A percentile compares a stretch with the other conserved stretches of the same genome.
Evolutionary conservation across 1,284 basidiomycete genomes (phyloP).

Genomic region (Takashimella koratensis): DNA sequence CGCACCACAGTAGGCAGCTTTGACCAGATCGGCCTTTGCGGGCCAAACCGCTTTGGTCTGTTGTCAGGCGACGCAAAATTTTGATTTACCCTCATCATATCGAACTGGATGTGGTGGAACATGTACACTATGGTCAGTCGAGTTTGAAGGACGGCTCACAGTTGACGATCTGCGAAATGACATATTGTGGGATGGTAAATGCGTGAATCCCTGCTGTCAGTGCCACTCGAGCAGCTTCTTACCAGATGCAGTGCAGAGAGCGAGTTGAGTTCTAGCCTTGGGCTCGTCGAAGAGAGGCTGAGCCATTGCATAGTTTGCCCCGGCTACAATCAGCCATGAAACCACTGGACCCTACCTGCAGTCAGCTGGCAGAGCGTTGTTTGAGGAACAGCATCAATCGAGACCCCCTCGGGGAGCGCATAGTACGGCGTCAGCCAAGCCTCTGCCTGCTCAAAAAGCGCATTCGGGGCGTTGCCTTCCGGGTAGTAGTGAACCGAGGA

Average conservation of each 20-base stretch:
- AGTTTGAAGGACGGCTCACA: conserved; percentile 15
- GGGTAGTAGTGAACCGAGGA: conserved; percentile 34
- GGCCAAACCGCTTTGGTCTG: conserved; percentile 21
- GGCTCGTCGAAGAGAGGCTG: conserved; percentile 21
- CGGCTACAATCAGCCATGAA: conserved; percentile 17
- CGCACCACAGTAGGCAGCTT: not conserved
- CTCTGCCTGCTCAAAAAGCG: conserved; percentile 22
- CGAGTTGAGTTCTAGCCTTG: conserved; percentile 26
- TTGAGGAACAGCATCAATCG: conserved; percentile 20
- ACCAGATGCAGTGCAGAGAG: conserved; percentile 35
- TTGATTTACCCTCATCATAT: conserved; percentile 19
- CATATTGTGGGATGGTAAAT: conserved; percentile 42
- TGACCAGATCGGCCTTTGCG: conserved; percentile 11
- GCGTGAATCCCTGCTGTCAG: conserved; percentile 43
- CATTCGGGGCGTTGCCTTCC: conserved; percentile 15
- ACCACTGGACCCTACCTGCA: conserved; percentile 21
- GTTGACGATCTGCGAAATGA: conserved; percentile 34
- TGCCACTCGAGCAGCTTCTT: conserved; percentile 7
- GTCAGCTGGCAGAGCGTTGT: conserved; percentile 37
- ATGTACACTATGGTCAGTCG: conserved; percentile 24
- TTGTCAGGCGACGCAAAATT: not conserved
- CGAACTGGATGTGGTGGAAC: conserved; percentile 29
- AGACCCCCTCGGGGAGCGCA: conserved; percentile 23
- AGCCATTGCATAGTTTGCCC: conserved; percentile 33
- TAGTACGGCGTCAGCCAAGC: conserved; percentile 27